phyloP scores from a whole-genome alignment of 768 basidiomycete species.

The Kwoniella mangroviensis region DNA sequence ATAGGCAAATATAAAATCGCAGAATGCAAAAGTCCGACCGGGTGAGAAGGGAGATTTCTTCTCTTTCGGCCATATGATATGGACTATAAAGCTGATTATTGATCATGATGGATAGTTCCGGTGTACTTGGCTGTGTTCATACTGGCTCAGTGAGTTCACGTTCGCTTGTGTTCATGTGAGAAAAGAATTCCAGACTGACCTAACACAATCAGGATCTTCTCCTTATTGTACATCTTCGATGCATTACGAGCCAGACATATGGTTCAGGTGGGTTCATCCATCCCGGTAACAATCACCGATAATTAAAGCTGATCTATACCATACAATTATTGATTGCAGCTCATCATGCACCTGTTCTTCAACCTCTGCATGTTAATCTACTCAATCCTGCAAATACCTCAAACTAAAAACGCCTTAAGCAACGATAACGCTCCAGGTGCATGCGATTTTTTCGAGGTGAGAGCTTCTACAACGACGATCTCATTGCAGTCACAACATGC shows the following conservation, averaged over 20 bases:
- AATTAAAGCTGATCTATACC: neutral
- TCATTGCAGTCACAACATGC: no score
- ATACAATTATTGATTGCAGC: conserved; percentile 13
- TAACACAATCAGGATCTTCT: conserved; percentile 66
- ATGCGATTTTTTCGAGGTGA: conserved; percentile 35
- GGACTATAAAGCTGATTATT: no score
- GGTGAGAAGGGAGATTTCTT: conserved; percentile 2
- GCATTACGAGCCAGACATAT: conserved; percentile 45
- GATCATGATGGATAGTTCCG: conserved; percentile 18
- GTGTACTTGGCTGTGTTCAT: conserved; percentile 48
- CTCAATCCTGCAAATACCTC: conserved; percentile 46
- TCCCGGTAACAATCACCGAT: neutral
- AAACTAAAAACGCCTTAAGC: conserved; percentile 37
- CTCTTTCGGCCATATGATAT: no score
- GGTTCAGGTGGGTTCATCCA: conserved; percentile 31
- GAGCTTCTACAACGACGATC: neutral
- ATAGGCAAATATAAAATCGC: conserved; percentile 29
- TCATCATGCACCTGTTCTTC: conserved; percentile 42
- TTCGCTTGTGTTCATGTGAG: no score
- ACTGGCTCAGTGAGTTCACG: conserved; percentile 39
- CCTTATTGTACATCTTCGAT: conserved; percentile 65
- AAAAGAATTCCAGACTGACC: no score
- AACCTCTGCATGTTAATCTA: conserved; percentile 41
- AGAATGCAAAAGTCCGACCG: conserved; percentile 29
- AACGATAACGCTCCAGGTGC: conserved; percentile 21